These are phyloP conservation scores for Aleurites moluccanus DNA, from an alignment of 441 rosid genomes.

Conservation along the genomic window DNA sequence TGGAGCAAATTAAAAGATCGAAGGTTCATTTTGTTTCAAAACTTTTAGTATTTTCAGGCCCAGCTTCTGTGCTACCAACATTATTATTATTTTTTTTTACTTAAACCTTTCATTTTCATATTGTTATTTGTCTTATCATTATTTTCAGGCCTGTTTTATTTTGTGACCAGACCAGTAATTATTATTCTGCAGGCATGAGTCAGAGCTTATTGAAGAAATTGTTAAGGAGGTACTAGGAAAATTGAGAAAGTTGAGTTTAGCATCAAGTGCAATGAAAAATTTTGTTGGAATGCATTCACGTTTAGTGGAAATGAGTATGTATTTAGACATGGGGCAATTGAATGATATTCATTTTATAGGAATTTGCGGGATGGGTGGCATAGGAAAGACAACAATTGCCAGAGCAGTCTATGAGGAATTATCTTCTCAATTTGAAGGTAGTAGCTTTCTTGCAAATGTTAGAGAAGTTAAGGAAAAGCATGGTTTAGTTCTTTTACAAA, in stretches of 20 bases:
- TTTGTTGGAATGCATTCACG: constrained; percentile 14
- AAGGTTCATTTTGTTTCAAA: too few relatives aligned
- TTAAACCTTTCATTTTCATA: not conserved
- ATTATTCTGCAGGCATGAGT: constrained; percentile 1
- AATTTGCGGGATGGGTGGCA: constrained; percentile 18
- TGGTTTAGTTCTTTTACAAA: constrained; percentile 6
- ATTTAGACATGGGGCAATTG: constrained; percentile 11
- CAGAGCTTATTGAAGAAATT: constrained; percentile 13
- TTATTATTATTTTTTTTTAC: too few relatives aligned
- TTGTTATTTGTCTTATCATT: not conserved
- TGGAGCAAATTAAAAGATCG: not conserved
- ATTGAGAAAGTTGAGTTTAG: constrained; percentile 8
- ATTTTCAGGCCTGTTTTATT: not conserved
- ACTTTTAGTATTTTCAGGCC: too few relatives aligned
- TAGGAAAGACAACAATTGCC: constrained; percentile 18
- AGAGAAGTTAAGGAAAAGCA: not conserved
- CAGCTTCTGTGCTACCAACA: too few relatives aligned
- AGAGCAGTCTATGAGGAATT: not conserved
- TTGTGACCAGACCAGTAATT: not conserved
- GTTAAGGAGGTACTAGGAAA: constrained; percentile 12
- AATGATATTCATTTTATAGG: not conserved
- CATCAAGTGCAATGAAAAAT: not conserved
- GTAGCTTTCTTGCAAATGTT: constrained; percentile 13
- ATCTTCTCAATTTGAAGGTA: constrained; percentile 7
- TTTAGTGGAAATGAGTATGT: constrained; percentile 16